phyloP scores from a whole-genome alignment of 805 yeast species.

The Myxozyma melibiosi region DNA sequence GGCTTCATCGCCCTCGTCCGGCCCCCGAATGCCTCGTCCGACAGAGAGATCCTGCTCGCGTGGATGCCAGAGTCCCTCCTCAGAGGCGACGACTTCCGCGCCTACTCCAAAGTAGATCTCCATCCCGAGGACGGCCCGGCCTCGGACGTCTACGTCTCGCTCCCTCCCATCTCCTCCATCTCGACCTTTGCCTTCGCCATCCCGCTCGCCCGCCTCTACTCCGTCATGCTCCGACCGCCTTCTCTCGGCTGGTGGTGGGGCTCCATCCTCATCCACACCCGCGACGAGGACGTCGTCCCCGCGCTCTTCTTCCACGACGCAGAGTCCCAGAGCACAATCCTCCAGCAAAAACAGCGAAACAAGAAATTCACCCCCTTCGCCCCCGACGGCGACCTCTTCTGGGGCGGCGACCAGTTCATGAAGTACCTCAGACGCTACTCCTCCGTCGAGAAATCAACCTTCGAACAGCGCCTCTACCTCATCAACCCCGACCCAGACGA shows the following conservation, averaged over 20 bases:
- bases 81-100: slow-evolving; percentile 50
- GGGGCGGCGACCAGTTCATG: slow-evolving; percentile 91
- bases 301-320: slow-evolving; percentile 91
- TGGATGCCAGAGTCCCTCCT: slow-evolving; percentile 61
- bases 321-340: slow-evolving; percentile 72
- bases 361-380: slow-evolving; percentile 76
- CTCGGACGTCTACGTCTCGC: slow-evolving; percentile 47
- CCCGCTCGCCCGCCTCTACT: slow-evolving; percentile 62
- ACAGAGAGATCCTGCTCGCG: slow-evolving; percentile 61
- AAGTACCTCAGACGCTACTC: slow-evolving; percentile 56
- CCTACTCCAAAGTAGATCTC: slow-evolving; percentile 56
- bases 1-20: slow-evolving; percentile 73
- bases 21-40: slow-evolving; percentile 49
- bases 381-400: slow-evolving; percentile 53
- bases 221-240: slow-evolving; percentile 82
- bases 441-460: slow-evolving; percentile 64
- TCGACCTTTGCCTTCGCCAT: slow-evolving; percentile 71
- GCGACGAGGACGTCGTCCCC: slow-evolving; percentile 65
- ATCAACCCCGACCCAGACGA: slow-evolving; percentile 78
- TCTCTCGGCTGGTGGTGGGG: slow-evolving; percentile 92
- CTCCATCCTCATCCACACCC: slow-evolving; percentile 72
- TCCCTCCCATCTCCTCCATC: slow-evolving; percentile 56
- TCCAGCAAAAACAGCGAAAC: slow-evolving; percentile 60
- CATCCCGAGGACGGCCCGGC: slow-evolving; percentile 39
- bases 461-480: slow-evolving; percentile 72